Evolutionary conservation across 108 stramenopile genomes (phyloP), one percentile per base, ranked within the genome.

Genomic region (Fistulifera pelliculosa): DNA sequence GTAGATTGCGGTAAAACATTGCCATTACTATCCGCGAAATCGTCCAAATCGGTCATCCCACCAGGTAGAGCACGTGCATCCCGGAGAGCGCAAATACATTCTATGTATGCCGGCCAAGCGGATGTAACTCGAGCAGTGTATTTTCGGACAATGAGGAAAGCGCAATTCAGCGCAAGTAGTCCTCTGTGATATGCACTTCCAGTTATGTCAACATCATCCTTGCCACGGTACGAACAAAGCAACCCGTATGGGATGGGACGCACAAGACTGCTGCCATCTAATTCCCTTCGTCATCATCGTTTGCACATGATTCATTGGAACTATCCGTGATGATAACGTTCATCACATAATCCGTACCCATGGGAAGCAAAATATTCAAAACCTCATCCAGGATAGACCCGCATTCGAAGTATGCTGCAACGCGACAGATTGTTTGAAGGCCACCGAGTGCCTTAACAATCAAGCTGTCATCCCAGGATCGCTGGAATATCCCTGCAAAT

Each of bases 11-110:
- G 81, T 47, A 89, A 55, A 1, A 80, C 66, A 38, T 83, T 83
- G 4, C 87, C 87, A 43, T 73, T 68, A 54, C 87, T 89, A 54
- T 89, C 87, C 11, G 83, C 87, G 68, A 89, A 89, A 53, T 89
- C 87, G 47, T 89, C 87, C 35, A 85, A 65, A 61, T 83, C 80
- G 1, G 81, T 47, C n/a, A 89, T 56, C 10, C 81, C 64, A n/a
- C 69, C 52, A 10, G 87, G 87, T 7, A 89, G 64, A 5, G 79
- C 87, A 40, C 71, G 43, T 0, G 81, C 69, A 42, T 89, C 87
- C 13, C 87, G 81, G 19, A 89, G 59, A 17, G 73, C 76, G 65
- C 79, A 81, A 21, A 89, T 55, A 12, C 78, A 77, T 11, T 84
- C 83, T 41, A 89, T 60, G 6, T 85, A 65, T 10, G 44, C 23